Percentiles rank a stretch among this genome's conserved stretches.
phyloP scores from a whole-genome alignment of 75 land plant genomes.

The Pinus taeda region DNA sequence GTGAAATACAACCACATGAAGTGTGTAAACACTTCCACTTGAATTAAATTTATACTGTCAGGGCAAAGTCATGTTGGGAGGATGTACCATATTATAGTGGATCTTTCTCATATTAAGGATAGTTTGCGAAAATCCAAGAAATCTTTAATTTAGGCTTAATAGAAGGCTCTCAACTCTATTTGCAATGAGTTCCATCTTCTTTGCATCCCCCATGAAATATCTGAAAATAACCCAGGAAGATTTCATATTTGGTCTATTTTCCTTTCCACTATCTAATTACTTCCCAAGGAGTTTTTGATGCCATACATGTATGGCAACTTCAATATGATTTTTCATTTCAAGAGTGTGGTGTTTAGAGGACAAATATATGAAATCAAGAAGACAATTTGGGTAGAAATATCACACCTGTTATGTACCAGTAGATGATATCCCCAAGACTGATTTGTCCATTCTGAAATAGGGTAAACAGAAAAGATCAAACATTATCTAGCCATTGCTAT shows the following conservation, averaged over 20 bases:
- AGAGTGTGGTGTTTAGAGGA: conserved; percentile 70
- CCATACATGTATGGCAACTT: conserved; percentile 66
- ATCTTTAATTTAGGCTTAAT: conserved; percentile 46
- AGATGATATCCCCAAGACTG: conserved; percentile 64
- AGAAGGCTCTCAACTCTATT: conserved; percentile 65
- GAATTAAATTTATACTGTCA: neutral
- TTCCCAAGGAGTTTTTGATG: conserved; percentile 13
- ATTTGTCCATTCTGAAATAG: conserved; percentile 58
- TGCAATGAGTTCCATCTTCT: conserved; percentile 55
- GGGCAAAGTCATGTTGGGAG: neutral
- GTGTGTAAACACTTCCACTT: neutral
- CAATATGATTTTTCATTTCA: conserved; percentile 74
- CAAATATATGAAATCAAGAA: conserved; percentile 66
- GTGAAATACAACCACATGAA: neutral
- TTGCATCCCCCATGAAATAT: conserved; percentile 48
- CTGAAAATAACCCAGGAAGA: conserved; percentile 59
- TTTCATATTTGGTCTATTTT: neutral
- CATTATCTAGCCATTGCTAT: neutral
- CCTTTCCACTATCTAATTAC: conserved; percentile 3
- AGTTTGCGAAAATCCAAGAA: conserved; percentile 74
- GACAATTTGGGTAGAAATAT: conserved; percentile 58
- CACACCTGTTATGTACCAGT: conserved; percentile 60
- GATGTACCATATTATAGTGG: conserved; percentile 66
- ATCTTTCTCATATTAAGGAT: conserved; percentile 70
- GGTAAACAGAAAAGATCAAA: neutral